These are phyloP conservation scores for Diaporthe citrichinensis DNA, from an alignment of 2,329 filamentous ascomycete genomes.

Conservation along the genomic window DNA sequence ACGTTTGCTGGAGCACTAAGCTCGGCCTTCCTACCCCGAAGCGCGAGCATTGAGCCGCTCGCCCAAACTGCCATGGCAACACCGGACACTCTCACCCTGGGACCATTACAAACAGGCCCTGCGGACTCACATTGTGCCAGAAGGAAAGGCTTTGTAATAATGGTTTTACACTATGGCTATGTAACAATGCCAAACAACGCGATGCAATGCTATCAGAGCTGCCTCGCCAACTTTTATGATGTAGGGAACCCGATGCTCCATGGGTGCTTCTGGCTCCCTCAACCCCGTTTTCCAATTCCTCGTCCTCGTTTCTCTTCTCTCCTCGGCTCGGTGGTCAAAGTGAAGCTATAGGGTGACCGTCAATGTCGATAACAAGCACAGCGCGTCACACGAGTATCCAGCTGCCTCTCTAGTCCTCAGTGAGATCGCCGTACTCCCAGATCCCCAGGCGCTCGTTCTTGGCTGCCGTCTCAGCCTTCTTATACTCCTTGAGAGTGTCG, in stretches of 20 bases:
- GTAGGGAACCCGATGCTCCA: background rate
- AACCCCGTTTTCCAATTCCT: background rate
- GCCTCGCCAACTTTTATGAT: conserved; percentile 28
- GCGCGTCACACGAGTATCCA: background rate
- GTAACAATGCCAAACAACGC: conserved; percentile 23
- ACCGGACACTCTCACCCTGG: conserved; percentile 31
- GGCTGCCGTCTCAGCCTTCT: conserved; percentile 81
- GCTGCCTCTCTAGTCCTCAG: conserved; percentile 78
- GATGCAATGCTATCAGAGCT: conserved; percentile 29
- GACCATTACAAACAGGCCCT: background rate
- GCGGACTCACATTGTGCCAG: background rate
- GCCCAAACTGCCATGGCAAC: background rate
- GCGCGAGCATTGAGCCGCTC: conserved; percentile 31
- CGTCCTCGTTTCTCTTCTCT: background rate
- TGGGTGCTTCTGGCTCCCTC: background rate
- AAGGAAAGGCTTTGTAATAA: conserved; percentile 6
- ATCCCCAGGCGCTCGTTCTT: conserved; percentile 87
- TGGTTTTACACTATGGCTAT: conserved; percentile 9
- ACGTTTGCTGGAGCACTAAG: conserved; percentile 15
- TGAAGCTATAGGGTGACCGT: background rate
- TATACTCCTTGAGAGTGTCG: conserved; percentile 79
- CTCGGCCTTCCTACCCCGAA: conserved; percentile 27
- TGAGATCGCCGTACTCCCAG: conserved; percentile 99
- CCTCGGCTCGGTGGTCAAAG: background rate
- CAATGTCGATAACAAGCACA: background rate